Evolutionary conservation across 306 rosid genomes (phyloP), one percentile per base, ranked within the genome.

Genomic region (Casuarina glauca): DNA sequence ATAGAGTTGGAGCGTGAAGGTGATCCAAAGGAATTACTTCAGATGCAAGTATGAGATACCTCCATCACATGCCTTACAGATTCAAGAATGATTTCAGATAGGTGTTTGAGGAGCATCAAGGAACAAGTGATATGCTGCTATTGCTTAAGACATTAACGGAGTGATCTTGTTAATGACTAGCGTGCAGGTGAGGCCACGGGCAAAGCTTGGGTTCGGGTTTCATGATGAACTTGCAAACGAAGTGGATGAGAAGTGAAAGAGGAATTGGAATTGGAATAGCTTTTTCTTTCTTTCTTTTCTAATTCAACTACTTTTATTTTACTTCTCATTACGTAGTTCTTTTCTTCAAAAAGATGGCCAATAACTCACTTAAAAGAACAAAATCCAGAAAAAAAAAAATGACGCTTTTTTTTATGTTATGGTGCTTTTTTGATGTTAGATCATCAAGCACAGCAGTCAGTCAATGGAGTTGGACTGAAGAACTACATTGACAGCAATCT

Each of bases 31-130:
- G 80, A 95, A 95, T 97, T 17, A 93, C 96, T 0, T 97, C 97
- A 5, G 91, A 91, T n/a, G 99, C 97, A 55, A 88, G 99, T 84
- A 95, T 95, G 99, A 91, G 93, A 93, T 95, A 93, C 80, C 76
- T 93, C 81, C 93, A 97, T 70, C 70, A 93, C 8, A 90, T 95
- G 3, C 99, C 99, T 70, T 93, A 96, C 84, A 93, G 97, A 86
- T 95, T 95, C 87, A 95, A 95, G 97, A 89, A 92, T 10, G 96
- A 97, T 2, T 95, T 95, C 85, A 90, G 98, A 94, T 97, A 94
- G 87, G 98, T 57, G 85, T 92, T 2, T 50, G 88, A 81, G 98
- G 93, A 8, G 92, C 97, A 46, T 97, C 97, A 3, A 93, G 97
- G 90, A 91, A 80, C 86, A 92, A 86, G 84, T 97, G 93, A 89